Evolutionary conservation across 441 rosid genomes (phyloP).

Genomic region (Cnidoscolus chayamansa): DNA sequence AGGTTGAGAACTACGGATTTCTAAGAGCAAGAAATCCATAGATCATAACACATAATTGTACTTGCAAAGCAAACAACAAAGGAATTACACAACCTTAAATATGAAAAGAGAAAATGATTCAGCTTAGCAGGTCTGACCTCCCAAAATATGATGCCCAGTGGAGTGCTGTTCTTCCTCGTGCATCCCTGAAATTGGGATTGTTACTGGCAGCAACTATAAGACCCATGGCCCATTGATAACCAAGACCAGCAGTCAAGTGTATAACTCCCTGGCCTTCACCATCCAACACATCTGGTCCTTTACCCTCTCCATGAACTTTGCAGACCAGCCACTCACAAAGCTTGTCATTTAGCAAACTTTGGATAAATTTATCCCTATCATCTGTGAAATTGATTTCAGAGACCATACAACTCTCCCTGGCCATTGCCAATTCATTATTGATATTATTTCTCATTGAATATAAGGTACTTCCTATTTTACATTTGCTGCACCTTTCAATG

Average conservation of each 20-base stretch:
- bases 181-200: constrained; percentile 59
- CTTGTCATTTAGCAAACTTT: constrained; percentile 43
- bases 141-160: constrained; percentile 75
- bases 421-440: constrained; percentile 22
- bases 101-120: constrained; percentile 3
- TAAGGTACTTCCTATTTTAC: constrained; percentile 38
- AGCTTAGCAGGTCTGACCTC: constrained; percentile 39
- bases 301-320: constrained; percentile 48
- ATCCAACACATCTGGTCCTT: constrained; percentile 47
- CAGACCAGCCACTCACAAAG: constrained; percentile 50
- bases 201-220: constrained; percentile 50
- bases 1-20: neutral
- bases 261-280: constrained; percentile 58
- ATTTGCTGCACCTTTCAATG: constrained; percentile 35
- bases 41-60: neutral
- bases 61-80: neutral
- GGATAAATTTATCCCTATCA: constrained; percentile 36
- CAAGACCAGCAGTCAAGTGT: constrained; percentile 65
- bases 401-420: constrained; percentile 15
- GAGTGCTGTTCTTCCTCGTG: constrained; percentile 56
- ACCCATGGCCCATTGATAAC: constrained; percentile 57
- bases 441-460: constrained; percentile 24
- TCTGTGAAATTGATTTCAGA: constrained; percentile 15
- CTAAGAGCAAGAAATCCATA: neutral
- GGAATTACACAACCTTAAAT: neutral